Evolutionary conservation across 73 alveolate genomes (phyloP).

Genomic region (Halteria grandinella): DNA sequence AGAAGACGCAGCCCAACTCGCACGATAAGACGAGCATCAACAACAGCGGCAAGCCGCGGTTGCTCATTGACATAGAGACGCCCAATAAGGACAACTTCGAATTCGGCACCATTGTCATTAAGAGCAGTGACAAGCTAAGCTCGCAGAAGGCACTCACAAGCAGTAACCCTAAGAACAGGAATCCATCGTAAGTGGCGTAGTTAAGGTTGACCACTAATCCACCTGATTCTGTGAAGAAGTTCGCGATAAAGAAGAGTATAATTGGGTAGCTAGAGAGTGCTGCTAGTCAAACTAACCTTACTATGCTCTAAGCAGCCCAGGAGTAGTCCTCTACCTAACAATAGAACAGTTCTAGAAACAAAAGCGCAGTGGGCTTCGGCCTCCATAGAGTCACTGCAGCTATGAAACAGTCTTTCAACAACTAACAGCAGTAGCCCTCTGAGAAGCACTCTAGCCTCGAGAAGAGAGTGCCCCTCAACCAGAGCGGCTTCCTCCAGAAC

Average conservation of each 20-base stretch:
- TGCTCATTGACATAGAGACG: slow-evolving; percentile 13
- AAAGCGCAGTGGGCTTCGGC: slow-evolving; percentile 14
- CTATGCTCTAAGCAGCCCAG: background rate
- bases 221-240: slow-evolving; percentile 30
- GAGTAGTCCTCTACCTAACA: background rate
- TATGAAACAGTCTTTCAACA: slow-evolving; percentile 4
- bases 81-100: slow-evolving; percentile 13
- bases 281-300: background rate
- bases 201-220: slow-evolving; percentile 31
- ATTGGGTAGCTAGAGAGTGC: slow-evolving; percentile 14
- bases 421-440: too few species aligned
- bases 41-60: too few species aligned
- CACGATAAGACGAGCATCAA: too few species aligned
- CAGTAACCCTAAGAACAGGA: background rate
- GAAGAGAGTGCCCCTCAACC: too few species aligned
- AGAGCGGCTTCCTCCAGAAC: too few species aligned
- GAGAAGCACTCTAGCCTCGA: too few species aligned
- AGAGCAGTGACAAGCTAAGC: slow-evolving; percentile 21
- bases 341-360: slow-evolving; percentile 17
- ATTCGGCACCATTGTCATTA: slow-evolving; percentile 5
- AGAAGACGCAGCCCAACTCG: background rate
- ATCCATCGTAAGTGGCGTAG: slow-evolving; percentile 33
- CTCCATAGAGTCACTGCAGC: background rate
- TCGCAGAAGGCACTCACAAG: slow-evolving; percentile 14
- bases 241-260: slow-evolving; percentile 11